Conservation (phyloP, 2,329 filamentous ascomycete genomes). For the Alternaria consortialis region DNA sequence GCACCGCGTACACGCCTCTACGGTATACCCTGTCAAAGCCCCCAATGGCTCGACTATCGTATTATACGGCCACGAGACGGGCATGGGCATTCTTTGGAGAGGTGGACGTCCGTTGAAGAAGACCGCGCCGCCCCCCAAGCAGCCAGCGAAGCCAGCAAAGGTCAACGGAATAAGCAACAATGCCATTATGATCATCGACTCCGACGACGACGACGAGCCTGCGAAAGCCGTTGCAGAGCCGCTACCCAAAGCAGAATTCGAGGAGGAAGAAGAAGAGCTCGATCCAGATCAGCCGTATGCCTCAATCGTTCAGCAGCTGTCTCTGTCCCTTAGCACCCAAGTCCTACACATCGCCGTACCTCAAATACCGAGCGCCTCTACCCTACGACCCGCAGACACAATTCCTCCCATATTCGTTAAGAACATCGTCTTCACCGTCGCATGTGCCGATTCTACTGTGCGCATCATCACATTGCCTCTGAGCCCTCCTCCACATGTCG, state of each 20-base stretch:
- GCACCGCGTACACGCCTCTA: conserved; percentile 64
- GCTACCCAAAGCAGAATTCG: conserved; percentile 55
- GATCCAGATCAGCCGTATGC: conserved; percentile 65
- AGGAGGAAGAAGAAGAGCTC: conserved; percentile 66
- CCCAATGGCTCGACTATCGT: conserved; percentile 70
- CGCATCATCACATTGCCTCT: conserved; percentile 65
- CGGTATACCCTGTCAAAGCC: conserved; percentile 66
- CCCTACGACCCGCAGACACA: conserved; percentile 44
- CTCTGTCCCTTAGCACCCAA: conserved; percentile 63
- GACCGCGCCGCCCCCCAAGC: conserved; percentile 33
- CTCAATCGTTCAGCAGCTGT: conserved; percentile 62
- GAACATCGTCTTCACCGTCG: conserved; percentile 63
- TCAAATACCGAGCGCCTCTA: conserved; percentile 43
- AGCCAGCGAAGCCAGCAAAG: conserved; percentile 46
- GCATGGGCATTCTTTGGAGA: conserved; percentile 68
- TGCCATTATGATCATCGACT: conserved; percentile 64
- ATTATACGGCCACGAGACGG: conserved; percentile 67
- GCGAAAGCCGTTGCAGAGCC: conserved; percentile 26
- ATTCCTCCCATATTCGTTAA: conserved; percentile 59
- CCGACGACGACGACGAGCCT: conserved; percentile 64
- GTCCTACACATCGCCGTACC: conserved; percentile 64
- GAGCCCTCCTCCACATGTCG: conserved; percentile 58
- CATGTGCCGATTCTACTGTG: conserved; percentile 66
- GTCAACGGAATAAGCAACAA: conserved; percentile 56
- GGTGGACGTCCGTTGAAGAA: conserved; percentile 62